These are phyloP conservation scores for Yamadazyma songkhlaensis DNA, from an alignment of 1,139 yeast genomes.

Conservation along the genomic window DNA sequence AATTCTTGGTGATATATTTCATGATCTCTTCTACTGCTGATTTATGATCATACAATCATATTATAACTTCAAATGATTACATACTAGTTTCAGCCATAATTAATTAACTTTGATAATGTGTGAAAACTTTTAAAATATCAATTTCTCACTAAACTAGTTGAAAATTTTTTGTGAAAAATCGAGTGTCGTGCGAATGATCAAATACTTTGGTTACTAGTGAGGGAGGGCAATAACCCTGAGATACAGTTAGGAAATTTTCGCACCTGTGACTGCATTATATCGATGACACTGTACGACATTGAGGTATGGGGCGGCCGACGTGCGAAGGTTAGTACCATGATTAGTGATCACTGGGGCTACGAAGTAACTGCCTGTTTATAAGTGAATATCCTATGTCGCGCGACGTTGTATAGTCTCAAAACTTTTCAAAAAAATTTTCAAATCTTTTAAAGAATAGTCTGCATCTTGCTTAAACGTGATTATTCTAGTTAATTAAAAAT, in stretches of 20 bases:
- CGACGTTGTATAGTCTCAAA: background rate
- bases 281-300: background rate
- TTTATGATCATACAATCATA: background rate
- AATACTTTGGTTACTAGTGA: background rate
- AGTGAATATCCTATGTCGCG: background rate
- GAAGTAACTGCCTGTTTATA: too few species aligned
- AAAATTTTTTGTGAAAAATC: slow-evolving; percentile 5
- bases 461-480: slow-evolving; percentile 59
- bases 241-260: background rate
- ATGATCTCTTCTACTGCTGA: background rate
- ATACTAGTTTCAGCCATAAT: slow-evolving; percentile 50
- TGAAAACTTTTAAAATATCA: slow-evolving; percentile 8
- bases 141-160: slow-evolving; percentile 3
- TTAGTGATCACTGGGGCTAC: too few species aligned
- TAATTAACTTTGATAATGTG: slow-evolving; percentile 11
- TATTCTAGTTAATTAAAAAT: slow-evolving; percentile 42
- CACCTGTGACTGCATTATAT: slow-evolving; percentile 1
- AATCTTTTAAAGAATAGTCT: slow-evolving; percentile 52
- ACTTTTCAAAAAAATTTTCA: slow-evolving; percentile 9
- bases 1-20: too few species aligned
- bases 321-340: too few species aligned
- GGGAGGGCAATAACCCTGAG: slow-evolving; percentile 1
- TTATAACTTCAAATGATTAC: slow-evolving; percentile 15
- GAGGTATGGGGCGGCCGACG: background rate
- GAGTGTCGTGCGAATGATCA: background rate